These are phyloP conservation scores for Rhodamnia argentea DNA, from an alignment of 345 rosid species.

Conservation along the genomic window DNA sequence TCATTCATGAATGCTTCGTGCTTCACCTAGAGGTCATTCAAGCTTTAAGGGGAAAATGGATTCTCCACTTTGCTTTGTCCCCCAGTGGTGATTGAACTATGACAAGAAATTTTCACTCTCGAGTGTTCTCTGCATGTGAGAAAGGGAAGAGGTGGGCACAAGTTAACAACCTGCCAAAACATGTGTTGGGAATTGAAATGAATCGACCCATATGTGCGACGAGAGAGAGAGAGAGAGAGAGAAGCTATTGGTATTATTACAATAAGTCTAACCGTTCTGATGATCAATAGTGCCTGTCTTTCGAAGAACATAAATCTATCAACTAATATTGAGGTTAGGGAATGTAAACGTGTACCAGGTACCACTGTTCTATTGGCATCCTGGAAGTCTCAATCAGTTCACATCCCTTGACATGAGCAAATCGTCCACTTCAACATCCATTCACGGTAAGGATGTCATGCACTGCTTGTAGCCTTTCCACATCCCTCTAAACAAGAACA, in stretches of 20 bases:
- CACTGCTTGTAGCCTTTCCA: background rate
- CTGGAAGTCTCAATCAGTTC: background rate
- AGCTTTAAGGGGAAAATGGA: background rate
- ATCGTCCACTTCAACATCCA: background rate
- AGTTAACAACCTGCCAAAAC: background rate
- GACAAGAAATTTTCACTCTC: background rate
- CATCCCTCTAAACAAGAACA: background rate
- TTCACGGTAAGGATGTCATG: background rate
- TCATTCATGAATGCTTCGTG: slow-evolving; percentile 13
- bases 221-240: background rate
- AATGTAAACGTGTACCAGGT: background rate
- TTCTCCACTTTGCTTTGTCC: background rate
- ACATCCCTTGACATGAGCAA: background rate
- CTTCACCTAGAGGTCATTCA: background rate
- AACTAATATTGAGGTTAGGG: background rate
- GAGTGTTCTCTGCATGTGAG: background rate
- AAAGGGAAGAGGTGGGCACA: background rate
- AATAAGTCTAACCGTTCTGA: background rate
- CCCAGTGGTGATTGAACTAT: background rate
- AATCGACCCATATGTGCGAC: background rate
- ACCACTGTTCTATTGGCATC: background rate
- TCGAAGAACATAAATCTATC: background rate
- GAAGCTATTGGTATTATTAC: background rate
- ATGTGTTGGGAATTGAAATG: background rate
- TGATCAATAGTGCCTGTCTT: background rate